These are phyloP conservation scores for Flaveria robusta DNA, from an alignment of 129 eudicot genomes.

Conservation along the genomic window DNA sequence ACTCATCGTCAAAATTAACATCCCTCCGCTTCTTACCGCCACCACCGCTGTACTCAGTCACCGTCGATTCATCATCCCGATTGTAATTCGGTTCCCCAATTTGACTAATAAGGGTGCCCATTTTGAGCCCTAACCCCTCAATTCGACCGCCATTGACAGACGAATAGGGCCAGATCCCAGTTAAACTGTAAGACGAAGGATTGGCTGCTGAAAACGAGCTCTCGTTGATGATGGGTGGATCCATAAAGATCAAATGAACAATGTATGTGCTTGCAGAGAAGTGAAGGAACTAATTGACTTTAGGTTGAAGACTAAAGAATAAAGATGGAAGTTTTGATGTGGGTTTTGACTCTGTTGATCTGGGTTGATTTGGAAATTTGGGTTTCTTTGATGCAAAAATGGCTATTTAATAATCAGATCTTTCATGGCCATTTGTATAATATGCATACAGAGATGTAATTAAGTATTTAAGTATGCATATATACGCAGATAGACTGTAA, in stretches of 20 bases:
- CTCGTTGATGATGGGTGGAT: conserved; percentile 80
- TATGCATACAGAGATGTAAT: neutral
- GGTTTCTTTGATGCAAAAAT: conserved; percentile 11
- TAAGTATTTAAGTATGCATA: neutral
- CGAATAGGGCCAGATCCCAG: conserved; percentile 72
- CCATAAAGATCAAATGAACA: conserved; percentile 45
- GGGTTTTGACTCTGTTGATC: conserved; percentile 24
- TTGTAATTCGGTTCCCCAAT: conserved; percentile 31
- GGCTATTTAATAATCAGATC: conserved; percentile 22
- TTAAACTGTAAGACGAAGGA: conserved; percentile 70
- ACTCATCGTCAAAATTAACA: conserved; percentile 51
- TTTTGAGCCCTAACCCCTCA: conserved; percentile 54
- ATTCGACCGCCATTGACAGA: conserved; percentile 34
- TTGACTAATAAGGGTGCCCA: conserved; percentile 38
- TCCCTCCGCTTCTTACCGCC: conserved; percentile 50
- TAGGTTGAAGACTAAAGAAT: conserved; percentile 25
- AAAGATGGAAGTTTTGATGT: conserved; percentile 27
- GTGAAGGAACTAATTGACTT: neutral
- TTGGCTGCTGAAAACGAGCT: conserved; percentile 73
- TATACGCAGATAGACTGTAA: neutral
- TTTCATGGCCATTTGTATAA: neutral
- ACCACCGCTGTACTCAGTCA: conserved; percentile 65
- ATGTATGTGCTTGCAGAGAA: conserved; percentile 4
- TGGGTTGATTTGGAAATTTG: conserved; percentile 6
- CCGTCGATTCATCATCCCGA: conserved; percentile 63